A percentile compares a stretch with the other conserved stretches of the same genome.
Conservation (phyloP, 2,329 filamentous ascomycete species). For the Cryphonectria japonica region DNA sequence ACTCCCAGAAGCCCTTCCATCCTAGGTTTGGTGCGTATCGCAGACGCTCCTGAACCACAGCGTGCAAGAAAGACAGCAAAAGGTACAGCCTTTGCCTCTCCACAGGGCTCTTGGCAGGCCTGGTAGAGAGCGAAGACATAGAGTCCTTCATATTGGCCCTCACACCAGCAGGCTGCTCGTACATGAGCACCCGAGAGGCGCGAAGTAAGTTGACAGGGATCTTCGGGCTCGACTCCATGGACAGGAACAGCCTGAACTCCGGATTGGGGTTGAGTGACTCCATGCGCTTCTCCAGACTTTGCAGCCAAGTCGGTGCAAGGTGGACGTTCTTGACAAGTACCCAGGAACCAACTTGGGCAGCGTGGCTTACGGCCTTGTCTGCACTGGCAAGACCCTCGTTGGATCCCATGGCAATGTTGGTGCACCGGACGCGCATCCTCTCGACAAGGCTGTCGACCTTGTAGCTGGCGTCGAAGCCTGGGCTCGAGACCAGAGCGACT, state of each 20-base stretch:
- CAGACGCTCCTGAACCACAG: slow-evolving; percentile 91
- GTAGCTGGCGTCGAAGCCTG: slow-evolving; percentile 97
- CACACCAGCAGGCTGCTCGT: slow-evolving; percentile 96
- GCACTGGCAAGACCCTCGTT: slow-evolving; percentile 91
- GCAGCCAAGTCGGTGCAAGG: slow-evolving; percentile 91
- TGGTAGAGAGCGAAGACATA: slow-evolving; percentile 76
- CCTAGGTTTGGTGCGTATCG: slow-evolving; percentile 92
- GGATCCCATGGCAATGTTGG: slow-evolving; percentile 98
- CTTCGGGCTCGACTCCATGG: slow-evolving; percentile 96
- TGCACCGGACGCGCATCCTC: slow-evolving; percentile 78
- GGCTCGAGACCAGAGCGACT: slow-evolving; percentile 89
- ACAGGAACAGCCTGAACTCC: slow-evolving; percentile 93
- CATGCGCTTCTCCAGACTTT: slow-evolving; percentile 95
- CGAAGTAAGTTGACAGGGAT: slow-evolving; percentile 95
- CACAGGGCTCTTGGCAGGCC: slow-evolving; percentile 80
- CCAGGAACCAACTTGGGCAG: slow-evolving; percentile 90
- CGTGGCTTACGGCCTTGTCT: slow-evolving; percentile 92
- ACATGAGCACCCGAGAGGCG: slow-evolving; percentile 93
- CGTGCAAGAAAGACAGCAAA: slow-evolving; percentile 90
- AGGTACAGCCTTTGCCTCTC: slow-evolving; percentile 91
- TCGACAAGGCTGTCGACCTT: slow-evolving; percentile 97
- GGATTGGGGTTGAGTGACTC: slow-evolving; percentile 91
- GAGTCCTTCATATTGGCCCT: slow-evolving; percentile 99
- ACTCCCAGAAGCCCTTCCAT: slow-evolving; percentile 99
- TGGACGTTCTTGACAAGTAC: slow-evolving; percentile 99